Percentiles rank a stretch among this genome's conserved stretches.
Evolutionary conservation across 2,329 filamentous ascomycete species (phyloP).

Genomic region (Calonectria pauciramosa): DNA sequence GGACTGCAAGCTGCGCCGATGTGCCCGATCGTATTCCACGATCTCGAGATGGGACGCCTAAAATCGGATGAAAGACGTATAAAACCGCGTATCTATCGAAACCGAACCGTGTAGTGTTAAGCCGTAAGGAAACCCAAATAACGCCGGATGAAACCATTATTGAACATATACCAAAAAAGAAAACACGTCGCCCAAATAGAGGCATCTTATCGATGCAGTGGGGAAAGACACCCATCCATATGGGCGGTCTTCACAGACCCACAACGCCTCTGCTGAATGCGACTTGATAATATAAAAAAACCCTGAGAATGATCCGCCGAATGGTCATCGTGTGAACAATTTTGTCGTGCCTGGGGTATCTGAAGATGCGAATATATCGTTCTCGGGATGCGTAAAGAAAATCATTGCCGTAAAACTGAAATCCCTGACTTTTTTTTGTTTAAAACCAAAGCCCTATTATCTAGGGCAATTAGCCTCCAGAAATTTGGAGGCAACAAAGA

Average conservation of each 20-base stretch:
- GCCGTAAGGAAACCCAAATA: slow-evolving; percentile 36
- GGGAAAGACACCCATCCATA: neutral
- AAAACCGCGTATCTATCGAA: slow-evolving; percentile 45
- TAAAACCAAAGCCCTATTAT: slow-evolving; percentile 36
- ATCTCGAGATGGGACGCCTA: slow-evolving; percentile 8
- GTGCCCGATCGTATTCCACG: neutral
- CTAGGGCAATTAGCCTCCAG: slow-evolving; percentile 38
- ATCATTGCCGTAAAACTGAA: slow-evolving; percentile 51
- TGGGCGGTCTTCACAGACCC: slow-evolving; percentile 1
- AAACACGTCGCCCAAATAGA: slow-evolving; percentile 27
- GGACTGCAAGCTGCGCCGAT: slow-evolving; percentile 10
- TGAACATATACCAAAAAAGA: slow-evolving; percentile 47
- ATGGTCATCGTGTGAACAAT: slow-evolving; percentile 48
- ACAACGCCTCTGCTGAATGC: slow-evolving; percentile 31
- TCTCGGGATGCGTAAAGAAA: slow-evolving; percentile 49
- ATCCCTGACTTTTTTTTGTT: slow-evolving; percentile 44
- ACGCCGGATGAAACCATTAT: slow-evolving; percentile 53
- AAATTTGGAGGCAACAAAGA: slow-evolving; percentile 7
- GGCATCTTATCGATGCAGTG: neutral
- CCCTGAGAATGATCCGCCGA: slow-evolving; percentile 47
- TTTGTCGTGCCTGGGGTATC: slow-evolving; percentile 57
- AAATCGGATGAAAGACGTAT: slow-evolving; percentile 30
- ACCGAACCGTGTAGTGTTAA: slow-evolving; percentile 42
- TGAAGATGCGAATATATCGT: slow-evolving; percentile 54
- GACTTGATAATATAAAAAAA: slow-evolving; percentile 37